These are phyloP conservation scores for Leccinum griseonigrum DNA, from an alignment of 1,284 basidiomycete species.

Conservation along the genomic window DNA sequence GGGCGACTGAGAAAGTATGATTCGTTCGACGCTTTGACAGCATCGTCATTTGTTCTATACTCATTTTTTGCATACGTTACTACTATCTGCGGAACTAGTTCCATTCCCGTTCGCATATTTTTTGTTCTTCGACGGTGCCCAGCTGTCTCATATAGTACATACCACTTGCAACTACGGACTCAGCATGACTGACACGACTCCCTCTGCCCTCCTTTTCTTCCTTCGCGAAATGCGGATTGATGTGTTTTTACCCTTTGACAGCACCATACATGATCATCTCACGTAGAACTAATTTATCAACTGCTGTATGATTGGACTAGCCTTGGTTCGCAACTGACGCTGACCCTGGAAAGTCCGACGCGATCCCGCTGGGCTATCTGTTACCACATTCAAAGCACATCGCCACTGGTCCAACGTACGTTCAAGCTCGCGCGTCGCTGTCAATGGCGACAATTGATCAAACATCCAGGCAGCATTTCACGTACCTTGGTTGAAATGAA, in stretches of 20 bases:
- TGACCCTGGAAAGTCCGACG: not conserved
- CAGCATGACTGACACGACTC: conserved; percentile 6
- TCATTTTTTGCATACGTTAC: conserved; percentile 16
- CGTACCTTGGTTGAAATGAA: not conserved
- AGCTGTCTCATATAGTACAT: not conserved
- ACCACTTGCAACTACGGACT: not conserved
- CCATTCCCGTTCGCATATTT: not conserved
- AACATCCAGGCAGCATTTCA: not conserved
- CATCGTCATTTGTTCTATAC: conserved; percentile 5
- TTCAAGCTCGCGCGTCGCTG: not conserved
- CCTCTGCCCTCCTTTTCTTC: not conserved
- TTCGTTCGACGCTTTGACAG: conserved; percentile 15
- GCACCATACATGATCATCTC: conserved; percentile 1
- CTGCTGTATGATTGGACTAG: conserved; percentile 4
- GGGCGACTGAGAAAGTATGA: conserved; percentile 26
- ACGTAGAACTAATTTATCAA: conserved; percentile 25
- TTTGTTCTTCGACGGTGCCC: not conserved
- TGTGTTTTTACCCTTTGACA: not conserved
- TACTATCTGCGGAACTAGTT: conserved; percentile 21
- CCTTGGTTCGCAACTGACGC: not conserved
- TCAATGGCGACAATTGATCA: not conserved
- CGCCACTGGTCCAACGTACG: not conserved
- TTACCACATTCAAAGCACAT: not conserved
- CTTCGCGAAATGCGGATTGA: not conserved
- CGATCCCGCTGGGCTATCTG: not conserved